Base-by-base conservation (phyloP, 2,329 filamentous ascomycete species). In the Xylariales sp. region DNA sequence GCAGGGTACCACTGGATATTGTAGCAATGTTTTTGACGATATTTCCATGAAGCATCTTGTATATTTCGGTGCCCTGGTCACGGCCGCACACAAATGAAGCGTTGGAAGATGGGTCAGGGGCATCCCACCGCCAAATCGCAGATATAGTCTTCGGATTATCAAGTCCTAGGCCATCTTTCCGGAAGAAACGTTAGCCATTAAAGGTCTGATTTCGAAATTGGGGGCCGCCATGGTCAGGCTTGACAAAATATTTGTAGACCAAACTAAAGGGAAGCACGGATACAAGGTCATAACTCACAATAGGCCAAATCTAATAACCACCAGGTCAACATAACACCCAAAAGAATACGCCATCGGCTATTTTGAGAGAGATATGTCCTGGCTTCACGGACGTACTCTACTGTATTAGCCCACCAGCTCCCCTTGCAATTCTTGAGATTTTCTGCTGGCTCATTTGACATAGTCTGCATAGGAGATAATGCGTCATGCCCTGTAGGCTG, bases 291-390 rank as follows among this genome's bases (percentile, higher is more conserved):
- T 30, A 45, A 9, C 64, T 63, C 54, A 67, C 64, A 83, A 64
- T 82, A 83, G 0, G 81, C 81, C 62, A 83, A 67, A 59, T 84
- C 82, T 32, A 84, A 76, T 0, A 84, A 74, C 32, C 82, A 77
- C 83, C 83, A 85, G 36, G 79, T 76, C 32, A 80, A 59, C 5
- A 81, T 80, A 0, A 82, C 83, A 5, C 73, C 73, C 49, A 75
- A 59, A n/a, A 75, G 73, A 39, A 65, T 67, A 43, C 73, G 70
- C 74, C 73, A 75, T 32, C 75, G 74, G n/a, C 69, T 71, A 36
- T 75, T 73, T 45, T 74, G 70, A 2, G 68, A 43, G n/a, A 76
- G 73, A 30, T 76, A 65, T 12, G 69, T 53, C 39, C 62, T 68
- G 3, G 71, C 48, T 46, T 64, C 66, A 16, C 32, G 39, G 2